Base-by-base conservation (phyloP, 805 yeast genomes). In the Candida hungchunana region DNA sequence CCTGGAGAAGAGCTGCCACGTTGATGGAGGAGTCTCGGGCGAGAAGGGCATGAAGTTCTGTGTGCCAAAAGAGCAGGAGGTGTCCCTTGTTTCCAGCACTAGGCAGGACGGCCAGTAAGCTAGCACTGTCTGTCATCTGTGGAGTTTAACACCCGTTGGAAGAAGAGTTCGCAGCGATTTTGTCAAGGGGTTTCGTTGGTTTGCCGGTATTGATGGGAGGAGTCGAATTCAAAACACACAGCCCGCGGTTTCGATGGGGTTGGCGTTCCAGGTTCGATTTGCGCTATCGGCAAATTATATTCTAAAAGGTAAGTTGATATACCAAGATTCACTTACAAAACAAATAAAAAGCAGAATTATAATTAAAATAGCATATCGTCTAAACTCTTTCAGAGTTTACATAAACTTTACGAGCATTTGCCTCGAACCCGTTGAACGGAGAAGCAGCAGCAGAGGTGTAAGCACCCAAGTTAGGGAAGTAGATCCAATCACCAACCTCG, bases 401-500 rank as follows among this genome's bases (percentile, higher is more conserved):
- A 56, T 83, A 88, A 27, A 75, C 59, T 31, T 82, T 81, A 21
- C 72, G 71, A 17, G 77, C 75, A 4, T 62, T 56, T 37, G 75
- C 75, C 42, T 73, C 73, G 57, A 90, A 90, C 13, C 98, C 98
- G 55, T 90, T 90, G 69, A 90, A 90, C 29, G 79, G 71, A 9
- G 96, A 86, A n/a, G 95, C 77, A 4, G 97, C 97, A 18, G 89
- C 85, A 16, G 82, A 69, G 7, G 97, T 89, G 63, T 90, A 90
- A 14, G 98, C 97, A 13, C 98, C 98, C 39, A 84, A 60, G 47
- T 79, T 69, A 21, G 79, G 69, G 63, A 90, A 89, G 60, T 79
- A 86, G 39, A 90, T 57, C 97, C 97, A 90, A 59, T 90, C 97
- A 7, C 97, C 97, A 28, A 83, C 81, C 15, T 68, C 66, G 29